Evolutionary conservation across 768 basidiomycete genomes (phyloP), one percentile per base, ranked within the genome.

Genomic region (Lactifluus echinatus): DNA sequence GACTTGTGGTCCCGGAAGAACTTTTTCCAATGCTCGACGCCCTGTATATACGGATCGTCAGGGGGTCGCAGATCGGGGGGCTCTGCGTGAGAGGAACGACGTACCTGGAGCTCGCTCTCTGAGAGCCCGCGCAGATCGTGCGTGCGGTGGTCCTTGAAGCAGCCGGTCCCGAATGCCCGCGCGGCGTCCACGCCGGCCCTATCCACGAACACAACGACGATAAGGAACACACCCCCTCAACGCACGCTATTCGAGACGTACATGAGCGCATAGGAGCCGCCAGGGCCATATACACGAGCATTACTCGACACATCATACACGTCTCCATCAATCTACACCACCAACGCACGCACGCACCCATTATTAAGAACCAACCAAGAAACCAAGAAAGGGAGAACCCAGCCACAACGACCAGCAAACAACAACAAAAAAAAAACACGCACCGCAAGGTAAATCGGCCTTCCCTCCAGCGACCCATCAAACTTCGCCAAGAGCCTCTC

Each of bases 241-340:
- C 61, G 65, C 61, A 59, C 60, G 62, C 47, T 2, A n/a, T 33
- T 47, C 46, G 29, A 47, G 49, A 68, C 80, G 61, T 67, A 85
- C 87, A 88, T 76, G 66, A 81, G 74, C 64, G 83, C 76, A 72
- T 92, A 92, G 40, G 88, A 80, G 37, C 93, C 94, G 14, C 93
- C 94, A 37, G 85, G 87, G 50, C 93, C 92, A 69, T 98, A 98
- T 10, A 79, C 76, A 21, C 86, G 77, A 57, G 77, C 75, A 63
- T 83, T 84, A 59, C 79, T 77, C n/a, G 85, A 81, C 51, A 98
- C 94, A 66, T 98, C 94, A 71, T 84, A 98, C 8, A 98, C 91
- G 51, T 89, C 87, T 12, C 89, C 89, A 67, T 93, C 90, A 68
- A 98, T 87, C 90, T 92, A 67, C 46, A 58, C 66, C 48, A n/a